Conservation (phyloP, 78 protist genomes). For the Dictyostelium brefeldianum region DNA sequence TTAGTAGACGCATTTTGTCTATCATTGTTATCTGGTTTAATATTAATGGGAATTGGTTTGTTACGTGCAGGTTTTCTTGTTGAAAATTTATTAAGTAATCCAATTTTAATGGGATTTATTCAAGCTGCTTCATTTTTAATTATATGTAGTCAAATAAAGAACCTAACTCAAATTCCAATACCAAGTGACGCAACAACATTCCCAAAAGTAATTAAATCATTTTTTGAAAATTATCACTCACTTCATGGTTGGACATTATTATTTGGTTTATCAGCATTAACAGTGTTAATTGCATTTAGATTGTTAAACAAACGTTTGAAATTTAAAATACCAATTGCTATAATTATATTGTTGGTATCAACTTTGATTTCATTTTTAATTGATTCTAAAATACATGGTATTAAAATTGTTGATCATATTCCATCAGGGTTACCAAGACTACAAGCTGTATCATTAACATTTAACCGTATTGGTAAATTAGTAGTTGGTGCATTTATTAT, state of each 20-base stretch:
- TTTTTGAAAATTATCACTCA: neutral
- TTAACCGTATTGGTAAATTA: conserved; percentile 12
- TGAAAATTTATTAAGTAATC: conserved; percentile 66
- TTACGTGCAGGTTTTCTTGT: conserved; percentile 57
- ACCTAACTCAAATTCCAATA: conserved; percentile 46
- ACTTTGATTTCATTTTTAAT: conserved; percentile 35
- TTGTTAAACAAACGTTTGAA: conserved; percentile 37
- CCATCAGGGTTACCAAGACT: conserved; percentile 75
- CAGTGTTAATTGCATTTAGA: neutral
- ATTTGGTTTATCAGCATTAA: conserved; percentile 40
- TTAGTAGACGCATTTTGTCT: conserved; percentile 7
- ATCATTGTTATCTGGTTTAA: conserved; percentile 58
- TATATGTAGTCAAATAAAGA: conserved; percentile 59
- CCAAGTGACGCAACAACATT: conserved; percentile 24
- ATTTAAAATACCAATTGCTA: conserved; percentile 70
- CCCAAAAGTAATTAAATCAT: neutral
- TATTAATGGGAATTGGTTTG: conserved; percentile 47
- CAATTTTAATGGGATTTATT: conserved; percentile 69
- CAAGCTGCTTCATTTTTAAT: conserved; percentile 69
- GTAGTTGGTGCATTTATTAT: conserved; percentile 69
- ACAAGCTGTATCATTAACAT: neutral
- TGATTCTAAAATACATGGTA: conserved; percentile 40
- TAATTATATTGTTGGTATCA: conserved; percentile 19
- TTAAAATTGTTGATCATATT: conserved; percentile 62
- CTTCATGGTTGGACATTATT: conserved; percentile 57